These are phyloP conservation scores for Wallemia mellicola DNA, from an alignment of 1,284 basidiomycete species.

Conservation along the genomic window DNA sequence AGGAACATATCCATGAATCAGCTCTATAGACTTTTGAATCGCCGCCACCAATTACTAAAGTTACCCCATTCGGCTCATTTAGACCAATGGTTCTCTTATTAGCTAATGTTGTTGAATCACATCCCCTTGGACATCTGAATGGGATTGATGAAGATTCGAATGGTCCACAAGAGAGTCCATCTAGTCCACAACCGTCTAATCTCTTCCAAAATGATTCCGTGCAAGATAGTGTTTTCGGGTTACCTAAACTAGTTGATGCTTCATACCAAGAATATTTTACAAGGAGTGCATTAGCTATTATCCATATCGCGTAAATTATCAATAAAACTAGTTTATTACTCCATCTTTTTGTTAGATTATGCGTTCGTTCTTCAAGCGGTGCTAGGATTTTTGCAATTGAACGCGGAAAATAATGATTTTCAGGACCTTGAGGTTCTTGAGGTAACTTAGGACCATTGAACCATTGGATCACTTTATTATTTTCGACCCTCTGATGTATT, in stretches of 20 bases:
- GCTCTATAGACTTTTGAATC: slow-evolving; percentile 33
- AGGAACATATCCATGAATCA: slow-evolving; percentile 57
- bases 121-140: slow-evolving; percentile 54
- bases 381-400: not conserved
- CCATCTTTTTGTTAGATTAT: not conserved
- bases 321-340: slow-evolving; percentile 17
- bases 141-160: slow-evolving; percentile 31
- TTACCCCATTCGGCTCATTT: slow-evolving; percentile 30
- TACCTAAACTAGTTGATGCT: slow-evolving; percentile 17
- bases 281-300: slow-evolving; percentile 42
- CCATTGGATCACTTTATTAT: not conserved
- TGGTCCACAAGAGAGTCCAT: slow-evolving; percentile 35
- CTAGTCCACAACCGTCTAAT: slow-evolving; percentile 41
- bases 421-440: not conserved
- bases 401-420: not conserved
- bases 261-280: slow-evolving; percentile 38
- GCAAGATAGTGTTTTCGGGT: slow-evolving; percentile 25
- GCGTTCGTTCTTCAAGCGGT: not conserved
- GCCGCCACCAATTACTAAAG: slow-evolving; percentile 56
- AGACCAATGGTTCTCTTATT: slow-evolving; percentile 49
- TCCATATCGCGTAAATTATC: slow-evolving; percentile 29
- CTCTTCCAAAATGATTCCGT: slow-evolving; percentile 37
- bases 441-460: not conserved
- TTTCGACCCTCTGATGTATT: not conserved
- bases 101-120: slow-evolving; percentile 31